A percentile compares a stretch with the other conserved stretches of the same genome.
Evolutionary conservation across 148 eudicot species (phyloP).

Genomic region (Silene uniflora): DNA sequence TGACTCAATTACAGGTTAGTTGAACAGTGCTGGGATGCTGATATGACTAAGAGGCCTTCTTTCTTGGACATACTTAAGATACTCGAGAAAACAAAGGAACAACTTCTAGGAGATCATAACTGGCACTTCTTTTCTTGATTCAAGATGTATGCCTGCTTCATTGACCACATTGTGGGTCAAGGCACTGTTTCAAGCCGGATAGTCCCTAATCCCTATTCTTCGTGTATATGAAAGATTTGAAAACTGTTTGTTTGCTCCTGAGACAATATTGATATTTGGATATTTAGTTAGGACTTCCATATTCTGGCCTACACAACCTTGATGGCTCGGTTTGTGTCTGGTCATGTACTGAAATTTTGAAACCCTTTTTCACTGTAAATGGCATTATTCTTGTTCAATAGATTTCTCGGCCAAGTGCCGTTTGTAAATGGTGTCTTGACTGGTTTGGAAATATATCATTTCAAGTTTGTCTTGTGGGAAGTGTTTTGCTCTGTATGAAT

Average conservation of each 20-base stretch:
- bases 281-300: background rate
- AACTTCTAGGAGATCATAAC: slow-evolving; percentile 56
- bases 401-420: background rate
- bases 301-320: slow-evolving; percentile 2
- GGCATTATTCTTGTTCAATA: background rate
- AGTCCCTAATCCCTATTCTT: background rate
- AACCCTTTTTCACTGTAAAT: background rate
- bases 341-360: background rate
- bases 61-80: slow-evolving; percentile 82
- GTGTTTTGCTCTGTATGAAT: too few species aligned
- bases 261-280: background rate
- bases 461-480: background rate
- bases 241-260: background rate
- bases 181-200: slow-evolving; percentile 14
- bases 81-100: slow-evolving; percentile 76
- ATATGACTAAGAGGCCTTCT: slow-evolving; percentile 74
- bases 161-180: background rate
- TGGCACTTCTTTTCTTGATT: slow-evolving; percentile 78
- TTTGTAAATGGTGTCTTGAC: background rate
- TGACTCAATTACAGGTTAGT: slow-evolving; percentile 43
- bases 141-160: slow-evolving; percentile 2
- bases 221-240: background rate
- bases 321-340: background rate
- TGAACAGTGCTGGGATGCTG: slow-evolving; percentile 78
- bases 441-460: background rate